These are phyloP conservation scores for Calonectria ilicicola DNA, from an alignment of 2,329 filamentous ascomycete species.

Conservation along the genomic window DNA sequence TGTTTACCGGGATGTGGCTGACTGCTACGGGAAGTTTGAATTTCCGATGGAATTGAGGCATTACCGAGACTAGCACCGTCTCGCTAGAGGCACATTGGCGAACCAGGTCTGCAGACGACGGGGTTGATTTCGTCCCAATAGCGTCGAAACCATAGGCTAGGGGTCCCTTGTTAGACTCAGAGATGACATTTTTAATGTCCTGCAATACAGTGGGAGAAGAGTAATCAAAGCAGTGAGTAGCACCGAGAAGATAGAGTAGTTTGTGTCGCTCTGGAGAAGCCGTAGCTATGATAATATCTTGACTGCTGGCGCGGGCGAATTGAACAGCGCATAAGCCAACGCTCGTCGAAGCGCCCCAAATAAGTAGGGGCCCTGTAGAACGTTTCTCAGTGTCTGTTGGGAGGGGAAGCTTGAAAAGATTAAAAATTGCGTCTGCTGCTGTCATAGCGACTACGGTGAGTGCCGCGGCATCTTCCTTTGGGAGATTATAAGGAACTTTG, in stretches of 20 bases:
- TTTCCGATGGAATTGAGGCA: background rate
- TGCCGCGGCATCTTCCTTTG: background rate
- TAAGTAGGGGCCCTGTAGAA: background rate
- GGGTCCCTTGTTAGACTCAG: background rate
- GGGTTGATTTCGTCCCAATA: background rate
- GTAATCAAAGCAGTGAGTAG: conserved; percentile 8
- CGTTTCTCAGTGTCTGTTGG: background rate
- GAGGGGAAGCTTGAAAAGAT: background rate
- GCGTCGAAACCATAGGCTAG: conserved; percentile 6
- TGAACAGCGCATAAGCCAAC: conserved; percentile 5
- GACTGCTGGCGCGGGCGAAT: background rate
- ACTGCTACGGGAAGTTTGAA: conserved; percentile 6
- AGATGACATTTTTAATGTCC: background rate
- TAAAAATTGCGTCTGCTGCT: conserved; percentile 7
- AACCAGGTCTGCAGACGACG: background rate
- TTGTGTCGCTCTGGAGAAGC: background rate
- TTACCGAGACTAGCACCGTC: background rate
- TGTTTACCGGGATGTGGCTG: background rate
- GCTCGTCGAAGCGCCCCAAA: conserved; percentile 10
- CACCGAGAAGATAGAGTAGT: background rate
- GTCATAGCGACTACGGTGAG: conserved; percentile 15
- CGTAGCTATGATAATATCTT: background rate
- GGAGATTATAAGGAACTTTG: conserved; percentile 7
- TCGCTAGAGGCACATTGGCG: background rate
- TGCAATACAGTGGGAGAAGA: background rate